Evolutionary conservation across 2,329 filamentous ascomycete genomes (phyloP).

Genomic region (Exophiala dermatitidis): DNA sequence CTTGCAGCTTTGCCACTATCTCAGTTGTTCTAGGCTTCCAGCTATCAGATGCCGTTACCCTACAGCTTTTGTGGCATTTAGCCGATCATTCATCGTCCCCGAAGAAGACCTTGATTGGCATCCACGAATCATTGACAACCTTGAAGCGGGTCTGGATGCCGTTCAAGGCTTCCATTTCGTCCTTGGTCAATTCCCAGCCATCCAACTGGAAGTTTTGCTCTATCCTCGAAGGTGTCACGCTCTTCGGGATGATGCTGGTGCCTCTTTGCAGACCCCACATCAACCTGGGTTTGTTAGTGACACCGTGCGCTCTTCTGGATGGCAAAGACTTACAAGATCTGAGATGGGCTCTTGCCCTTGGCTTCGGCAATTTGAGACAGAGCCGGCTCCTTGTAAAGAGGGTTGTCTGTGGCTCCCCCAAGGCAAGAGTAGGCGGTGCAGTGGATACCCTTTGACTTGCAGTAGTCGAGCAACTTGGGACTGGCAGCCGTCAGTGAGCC

Average conservation of each 20-base stretch:
- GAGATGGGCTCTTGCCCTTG: constrained; percentile 10
- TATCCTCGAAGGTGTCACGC: constrained; percentile 65
- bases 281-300: constrained; percentile 35
- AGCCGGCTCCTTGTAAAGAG: constrained; percentile 48
- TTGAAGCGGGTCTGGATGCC: constrained; percentile 69
- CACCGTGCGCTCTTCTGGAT: constrained; percentile 57
- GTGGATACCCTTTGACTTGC: constrained; percentile 65
- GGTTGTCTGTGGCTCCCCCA: constrained; percentile 59
- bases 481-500: constrained; percentile 4
- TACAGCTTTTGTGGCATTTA: no score
- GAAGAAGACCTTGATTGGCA: constrained; percentile 71
- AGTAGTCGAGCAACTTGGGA: constrained; percentile 66
- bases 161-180: constrained; percentile 63
- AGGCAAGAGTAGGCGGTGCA: constrained; percentile 59
- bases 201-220: constrained; percentile 68
- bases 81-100: constrained; percentile 19
- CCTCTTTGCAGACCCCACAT: constrained; percentile 75
- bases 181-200: constrained; percentile 63
- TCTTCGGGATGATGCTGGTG: constrained; percentile 80
- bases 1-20: no score
- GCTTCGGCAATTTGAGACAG: constrained; percentile 8
- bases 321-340: constrained; percentile 14
- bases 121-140: constrained; percentile 64
- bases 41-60: no score
- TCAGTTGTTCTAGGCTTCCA: no score